Percentiles rank a stretch among this genome's conserved stretches.
Evolutionary conservation across 2,329 filamentous ascomycete species (phyloP).

Genomic region (Tolypocladium ovalisporum): DNA sequence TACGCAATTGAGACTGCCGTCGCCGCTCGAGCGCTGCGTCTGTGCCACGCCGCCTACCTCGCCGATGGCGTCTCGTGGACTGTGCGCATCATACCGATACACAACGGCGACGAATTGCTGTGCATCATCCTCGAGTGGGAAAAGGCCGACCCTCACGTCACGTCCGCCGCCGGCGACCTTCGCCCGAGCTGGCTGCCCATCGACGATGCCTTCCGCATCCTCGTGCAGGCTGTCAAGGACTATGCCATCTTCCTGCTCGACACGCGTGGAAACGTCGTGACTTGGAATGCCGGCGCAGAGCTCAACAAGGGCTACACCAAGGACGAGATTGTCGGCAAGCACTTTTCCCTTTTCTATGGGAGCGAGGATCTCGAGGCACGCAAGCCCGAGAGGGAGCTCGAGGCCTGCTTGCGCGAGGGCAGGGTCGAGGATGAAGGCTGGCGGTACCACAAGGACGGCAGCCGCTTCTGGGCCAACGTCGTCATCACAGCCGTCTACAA

Average conservation of each 20-base stretch:
- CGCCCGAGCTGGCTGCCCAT: slow-evolving; percentile 22
- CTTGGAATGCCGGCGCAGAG: slow-evolving; percentile 47
- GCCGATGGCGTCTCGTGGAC: slow-evolving; percentile 12
- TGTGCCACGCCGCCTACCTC: slow-evolving; percentile 10
- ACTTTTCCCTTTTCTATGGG: slow-evolving; percentile 47
- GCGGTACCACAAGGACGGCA: slow-evolving; percentile 48
- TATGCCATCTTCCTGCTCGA: slow-evolving; percentile 55
- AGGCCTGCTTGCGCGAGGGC: slow-evolving; percentile 41
- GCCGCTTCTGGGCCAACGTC: slow-evolving; percentile 49
- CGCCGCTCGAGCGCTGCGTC: slow-evolving; percentile 12
- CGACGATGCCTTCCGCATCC: slow-evolving; percentile 47
- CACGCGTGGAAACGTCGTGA: slow-evolving; percentile 40
- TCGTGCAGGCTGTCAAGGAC: slow-evolving; percentile 50
- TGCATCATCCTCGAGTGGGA: slow-evolving; percentile 21
- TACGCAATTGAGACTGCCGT: slow-evolving; percentile 18
- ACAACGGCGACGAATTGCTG: slow-evolving; percentile 15
- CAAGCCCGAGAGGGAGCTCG: slow-evolving; percentile 41
- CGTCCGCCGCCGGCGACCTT: slow-evolving; percentile 7
- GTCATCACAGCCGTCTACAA: slow-evolving; percentile 46
- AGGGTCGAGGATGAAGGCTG: slow-evolving; percentile 49
- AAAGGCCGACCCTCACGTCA: slow-evolving; percentile 6
- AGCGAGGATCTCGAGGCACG: slow-evolving; percentile 33
- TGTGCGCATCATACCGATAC: slow-evolving; percentile 20
- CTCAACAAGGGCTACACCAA: slow-evolving; percentile 43
- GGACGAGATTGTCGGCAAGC: slow-evolving; percentile 44